Base-by-base conservation (phyloP, 768 basidiomycete species). In the Xerocomellus amylosporus region DNA sequence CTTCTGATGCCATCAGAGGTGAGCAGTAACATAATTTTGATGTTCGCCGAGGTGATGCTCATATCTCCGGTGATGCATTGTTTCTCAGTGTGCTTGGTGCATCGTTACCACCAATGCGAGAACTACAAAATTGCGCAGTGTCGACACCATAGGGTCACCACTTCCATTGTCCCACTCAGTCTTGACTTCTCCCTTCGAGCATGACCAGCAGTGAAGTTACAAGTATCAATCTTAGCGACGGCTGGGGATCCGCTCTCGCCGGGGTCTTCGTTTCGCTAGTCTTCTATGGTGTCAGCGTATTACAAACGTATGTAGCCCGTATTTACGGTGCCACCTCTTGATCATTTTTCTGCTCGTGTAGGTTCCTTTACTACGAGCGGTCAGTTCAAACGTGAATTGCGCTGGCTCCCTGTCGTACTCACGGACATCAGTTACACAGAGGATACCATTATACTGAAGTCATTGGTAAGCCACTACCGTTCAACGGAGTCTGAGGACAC, bases 281-380 rank as follows among this genome's bases (percentile, higher is more conserved):
- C 34, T 46, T 67, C 20, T 66, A 66, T 52, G 58, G 64, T 10
- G 33, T 64, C 51, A 64, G 64, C 47, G 55, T 64, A 60, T 41
- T 63, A 20, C 64, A 66, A 49, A 64, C 64, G 64, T 65, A 46
- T 33, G 63, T 52, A 22, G 15, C n/a, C 8, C 8, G 14, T 37
- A 22, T n/a, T 5, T 15, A n/a, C n/a, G n/a, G n/a, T n/a, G n/a
- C n/a, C 30, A 24, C 54, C 9, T 54, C 9, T 20, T 42, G 6
- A 45, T 46, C 40, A 20, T 14, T 19, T n/a, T 45, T 22, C 20
- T 39, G 22, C 33, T 28, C 20, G 24, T 41, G 20, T 39, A 65
- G 64, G 17, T 67, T 66, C 45, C 53, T 67, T 30, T 65, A 65
- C 55, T 65, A 67, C n/a, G 64, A 64, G 22, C 56, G 44, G 59